Conservation (phyloP, 2,329 filamentous ascomycete species). For the Cytospora schulzeri region DNA sequence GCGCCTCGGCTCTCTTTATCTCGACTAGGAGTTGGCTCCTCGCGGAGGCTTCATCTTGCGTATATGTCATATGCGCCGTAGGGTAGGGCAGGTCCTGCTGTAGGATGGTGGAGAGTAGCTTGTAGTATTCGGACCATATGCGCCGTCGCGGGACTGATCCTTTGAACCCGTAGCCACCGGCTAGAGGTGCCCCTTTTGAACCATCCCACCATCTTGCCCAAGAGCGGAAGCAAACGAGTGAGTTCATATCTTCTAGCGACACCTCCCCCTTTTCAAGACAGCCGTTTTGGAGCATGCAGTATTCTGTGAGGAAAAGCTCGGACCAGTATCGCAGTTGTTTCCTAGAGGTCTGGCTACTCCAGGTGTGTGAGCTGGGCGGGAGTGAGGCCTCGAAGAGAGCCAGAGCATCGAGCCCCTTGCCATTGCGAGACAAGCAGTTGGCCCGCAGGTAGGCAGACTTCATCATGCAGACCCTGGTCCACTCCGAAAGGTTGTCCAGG, state of each 20-base stretch:
- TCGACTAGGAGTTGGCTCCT: constrained; percentile 72
- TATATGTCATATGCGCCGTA: constrained; percentile 46
- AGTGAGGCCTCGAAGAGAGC: constrained; percentile 67
- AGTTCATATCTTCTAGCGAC: constrained; percentile 53
- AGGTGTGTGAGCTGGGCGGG: constrained; percentile 60
- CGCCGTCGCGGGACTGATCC: constrained; percentile 63
- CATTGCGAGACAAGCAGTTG: constrained; percentile 56
- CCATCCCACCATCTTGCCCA: constrained; percentile 72
- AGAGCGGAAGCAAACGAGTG: constrained; percentile 60
- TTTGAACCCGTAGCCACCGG: constrained; percentile 60
- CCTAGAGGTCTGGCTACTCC: constrained; percentile 53
- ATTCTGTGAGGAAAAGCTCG: constrained; percentile 74
- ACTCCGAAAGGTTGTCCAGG: constrained; percentile 63
- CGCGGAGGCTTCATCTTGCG: constrained; percentile 53
- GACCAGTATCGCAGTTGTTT: constrained; percentile 76
- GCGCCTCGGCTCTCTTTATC: constrained; percentile 74
- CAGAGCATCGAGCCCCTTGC: constrained; percentile 60
- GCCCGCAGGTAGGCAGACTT: constrained; percentile 80
- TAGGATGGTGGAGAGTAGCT: constrained; percentile 74
- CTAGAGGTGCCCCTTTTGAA: constrained; percentile 46
- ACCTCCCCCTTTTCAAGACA: constrained; percentile 55
- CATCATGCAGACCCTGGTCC: constrained; percentile 80
- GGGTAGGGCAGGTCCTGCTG: constrained; percentile 66
- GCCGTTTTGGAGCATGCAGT: constrained; percentile 69
- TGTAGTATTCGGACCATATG: constrained; percentile 86